A percentile compares a stretch with the other conserved stretches of the same genome.
These are phyloP conservation scores for Calonectria pseudoturangicola DNA, from an alignment of 2,329 filamentous ascomycete species.

Conservation along the genomic window DNA sequence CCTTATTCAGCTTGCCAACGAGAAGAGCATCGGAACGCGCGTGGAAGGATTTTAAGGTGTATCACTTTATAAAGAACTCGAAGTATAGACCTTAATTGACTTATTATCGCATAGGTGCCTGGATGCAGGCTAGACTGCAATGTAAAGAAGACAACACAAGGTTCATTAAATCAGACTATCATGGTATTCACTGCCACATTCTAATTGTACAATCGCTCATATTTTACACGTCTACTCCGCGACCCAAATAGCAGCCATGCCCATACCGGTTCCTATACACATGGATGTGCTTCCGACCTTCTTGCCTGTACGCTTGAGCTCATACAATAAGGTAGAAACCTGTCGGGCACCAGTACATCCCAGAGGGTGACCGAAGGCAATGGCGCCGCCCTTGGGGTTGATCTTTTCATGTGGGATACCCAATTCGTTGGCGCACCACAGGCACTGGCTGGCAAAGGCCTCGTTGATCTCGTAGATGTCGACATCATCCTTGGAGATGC, in stretches of 20 bases:
- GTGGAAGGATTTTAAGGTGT: slow-evolving; percentile 69
- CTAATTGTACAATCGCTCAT: slow-evolving; percentile 55
- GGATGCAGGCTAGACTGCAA: neutral
- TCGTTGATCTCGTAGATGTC: slow-evolving; percentile 99
- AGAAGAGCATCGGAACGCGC: slow-evolving; percentile 72
- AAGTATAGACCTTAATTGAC: too few species aligned
- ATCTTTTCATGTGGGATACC: slow-evolving; percentile 89
- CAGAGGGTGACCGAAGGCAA: slow-evolving; percentile 95
- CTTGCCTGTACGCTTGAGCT: slow-evolving; percentile 88
- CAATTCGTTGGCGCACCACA: slow-evolving; percentile 94
- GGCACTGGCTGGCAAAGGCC: slow-evolving; percentile 95
- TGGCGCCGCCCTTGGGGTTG: slow-evolving; percentile 97
- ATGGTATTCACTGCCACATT: slow-evolving; percentile 41
- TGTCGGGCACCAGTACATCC: slow-evolving; percentile 96
- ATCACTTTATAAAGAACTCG: neutral
- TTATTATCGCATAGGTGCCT: too few species aligned
- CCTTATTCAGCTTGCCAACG: slow-evolving; percentile 72
- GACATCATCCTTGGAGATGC: slow-evolving; percentile 90
- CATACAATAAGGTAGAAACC: slow-evolving; percentile 92
- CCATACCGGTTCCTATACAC: slow-evolving; percentile 98
- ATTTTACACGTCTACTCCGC: slow-evolving; percentile 76
- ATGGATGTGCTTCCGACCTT: slow-evolving; percentile 95
- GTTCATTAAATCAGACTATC: neutral
- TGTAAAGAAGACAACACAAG: neutral
- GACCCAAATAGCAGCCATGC: slow-evolving; percentile 97